Conservation (phyloP, 2,329 filamentous ascomycete genomes). For the Fusarium ramigenum region DNA sequence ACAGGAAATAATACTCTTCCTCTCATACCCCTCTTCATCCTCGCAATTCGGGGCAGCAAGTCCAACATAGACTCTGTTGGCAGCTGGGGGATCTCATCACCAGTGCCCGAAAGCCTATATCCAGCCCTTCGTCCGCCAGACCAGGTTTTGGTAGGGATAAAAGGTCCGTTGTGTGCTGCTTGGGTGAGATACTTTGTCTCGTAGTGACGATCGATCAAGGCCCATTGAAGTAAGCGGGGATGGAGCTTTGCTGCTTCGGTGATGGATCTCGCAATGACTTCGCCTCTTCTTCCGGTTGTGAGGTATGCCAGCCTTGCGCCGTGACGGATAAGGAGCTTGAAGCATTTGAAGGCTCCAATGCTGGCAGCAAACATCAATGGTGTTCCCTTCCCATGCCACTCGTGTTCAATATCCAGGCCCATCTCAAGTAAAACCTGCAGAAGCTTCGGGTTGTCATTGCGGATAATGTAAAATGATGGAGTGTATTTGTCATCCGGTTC, state of each 20-base stretch:
- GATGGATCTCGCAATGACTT: constrained; percentile 15
- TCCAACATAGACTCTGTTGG: constrained; percentile 6
- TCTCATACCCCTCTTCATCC: neutral
- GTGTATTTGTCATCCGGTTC: neutral
- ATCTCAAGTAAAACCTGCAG: constrained; percentile 24
- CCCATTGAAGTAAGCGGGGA: constrained; percentile 30
- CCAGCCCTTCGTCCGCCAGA: constrained; percentile 22
- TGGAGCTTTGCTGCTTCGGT: constrained; percentile 16
- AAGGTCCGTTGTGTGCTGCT: neutral
- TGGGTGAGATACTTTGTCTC: constrained; percentile 13
- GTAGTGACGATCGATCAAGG: constrained; percentile 28
- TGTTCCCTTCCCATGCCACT: constrained; percentile 25
- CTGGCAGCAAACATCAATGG: constrained; percentile 35
- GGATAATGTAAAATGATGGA: constrained; percentile 13
- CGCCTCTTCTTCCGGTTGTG: constrained; percentile 8
- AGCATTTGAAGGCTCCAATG: constrained; percentile 17
- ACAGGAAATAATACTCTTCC: constrained; percentile 22
- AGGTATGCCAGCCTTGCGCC: constrained; percentile 33
- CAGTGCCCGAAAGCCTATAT: constrained; percentile 4
- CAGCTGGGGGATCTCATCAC: neutral
- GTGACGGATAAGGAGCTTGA: constrained; percentile 31
- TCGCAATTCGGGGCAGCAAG: neutral
- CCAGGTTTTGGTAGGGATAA: constrained; percentile 15
- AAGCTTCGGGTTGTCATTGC: neutral
- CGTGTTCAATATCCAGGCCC: constrained; percentile 30